Evolutionary conservation across 1,284 basidiomycete genomes (phyloP).

Genomic region (Lentinula novae-zelandiae): DNA sequence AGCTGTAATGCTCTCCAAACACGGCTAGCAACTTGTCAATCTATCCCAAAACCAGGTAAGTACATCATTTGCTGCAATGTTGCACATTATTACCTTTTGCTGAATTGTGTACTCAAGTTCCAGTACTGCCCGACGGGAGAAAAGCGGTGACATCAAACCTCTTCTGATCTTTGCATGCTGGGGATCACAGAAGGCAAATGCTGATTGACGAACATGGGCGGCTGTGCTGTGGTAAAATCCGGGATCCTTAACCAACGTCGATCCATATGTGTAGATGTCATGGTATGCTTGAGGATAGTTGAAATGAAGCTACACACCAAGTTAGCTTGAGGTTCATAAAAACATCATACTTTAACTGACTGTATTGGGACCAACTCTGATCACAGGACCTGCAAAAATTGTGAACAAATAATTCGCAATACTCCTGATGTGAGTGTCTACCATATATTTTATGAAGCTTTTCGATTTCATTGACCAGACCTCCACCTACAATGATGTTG

Average conservation of each 20-base stretch:
- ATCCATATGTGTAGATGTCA: constrained; percentile 10
- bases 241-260: constrained; percentile 4
- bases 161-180: constrained; percentile 26
- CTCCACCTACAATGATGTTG: not conserved
- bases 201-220: constrained; percentile 19
- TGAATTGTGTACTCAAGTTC: constrained; percentile 29
- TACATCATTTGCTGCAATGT: not conserved
- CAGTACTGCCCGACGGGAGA: constrained; percentile 31
- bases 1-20: not conserved
- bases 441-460: not conserved
- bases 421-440: not conserved
- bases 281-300: constrained; percentile 7
- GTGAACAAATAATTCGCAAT: not conserved
- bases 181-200: constrained; percentile 30
- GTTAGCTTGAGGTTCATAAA: not conserved
- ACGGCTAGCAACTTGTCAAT: constrained; percentile 25
- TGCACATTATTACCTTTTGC: constrained; percentile 23
- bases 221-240: not conserved
- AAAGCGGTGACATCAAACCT: constrained; percentile 27
- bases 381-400: not conserved
- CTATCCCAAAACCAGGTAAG: constrained; percentile 15
- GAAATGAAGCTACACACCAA: not conserved
- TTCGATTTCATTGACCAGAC: not conserved
- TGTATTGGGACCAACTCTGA: not conserved
- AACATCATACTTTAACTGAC: not conserved